phyloP scores from a whole-genome alignment of 2,329 filamentous ascomycete species.

The Fusarium virguliforme region DNA sequence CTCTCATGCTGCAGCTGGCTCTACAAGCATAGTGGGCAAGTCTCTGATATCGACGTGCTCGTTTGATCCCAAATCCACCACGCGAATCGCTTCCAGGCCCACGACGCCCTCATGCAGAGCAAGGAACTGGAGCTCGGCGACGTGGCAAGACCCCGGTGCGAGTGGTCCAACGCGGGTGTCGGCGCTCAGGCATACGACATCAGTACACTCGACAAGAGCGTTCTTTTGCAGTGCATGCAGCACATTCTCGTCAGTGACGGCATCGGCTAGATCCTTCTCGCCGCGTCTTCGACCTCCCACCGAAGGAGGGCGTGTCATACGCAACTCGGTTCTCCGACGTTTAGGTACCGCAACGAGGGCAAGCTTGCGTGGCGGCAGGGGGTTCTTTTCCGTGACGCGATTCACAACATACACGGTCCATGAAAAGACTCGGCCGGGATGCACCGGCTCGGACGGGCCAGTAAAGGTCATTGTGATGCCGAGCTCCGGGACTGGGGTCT shows the following conservation, averaged over 20 bases:
- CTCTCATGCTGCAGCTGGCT: conserved; percentile 52
- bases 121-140: conserved; percentile 80
- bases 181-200: conserved; percentile 82
- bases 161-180: conserved; percentile 82
- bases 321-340: conserved; percentile 72
- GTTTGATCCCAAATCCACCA: conserved; percentile 81
- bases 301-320: conserved; percentile 69
- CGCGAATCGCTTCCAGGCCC: conserved; percentile 79
- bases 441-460: conserved; percentile 70
- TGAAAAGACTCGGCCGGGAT: conserved; percentile 76
- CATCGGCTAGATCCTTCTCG: conserved; percentile 70
- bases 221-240: conserved; percentile 80
- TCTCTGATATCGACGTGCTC: conserved; percentile 85
- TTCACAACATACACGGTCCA: conserved; percentile 86
- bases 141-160: conserved; percentile 80
- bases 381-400: conserved; percentile 67
- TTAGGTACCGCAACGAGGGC: conserved; percentile 79
- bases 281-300: conserved; percentile 59
- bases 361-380: conserved; percentile 73
- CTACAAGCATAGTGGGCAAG: conserved; percentile 77
- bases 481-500: conserved; percentile 70
- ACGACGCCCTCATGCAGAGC: conserved; percentile 78
- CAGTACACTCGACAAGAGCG: conserved; percentile 74
- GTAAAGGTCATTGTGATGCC: conserved; percentile 84
- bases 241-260: conserved; percentile 80